Evolutionary conservation across 2,329 filamentous ascomycete genomes (phyloP), one percentile per base, ranked within the genome.

Genomic region (Sporothrix phasma): DNA sequence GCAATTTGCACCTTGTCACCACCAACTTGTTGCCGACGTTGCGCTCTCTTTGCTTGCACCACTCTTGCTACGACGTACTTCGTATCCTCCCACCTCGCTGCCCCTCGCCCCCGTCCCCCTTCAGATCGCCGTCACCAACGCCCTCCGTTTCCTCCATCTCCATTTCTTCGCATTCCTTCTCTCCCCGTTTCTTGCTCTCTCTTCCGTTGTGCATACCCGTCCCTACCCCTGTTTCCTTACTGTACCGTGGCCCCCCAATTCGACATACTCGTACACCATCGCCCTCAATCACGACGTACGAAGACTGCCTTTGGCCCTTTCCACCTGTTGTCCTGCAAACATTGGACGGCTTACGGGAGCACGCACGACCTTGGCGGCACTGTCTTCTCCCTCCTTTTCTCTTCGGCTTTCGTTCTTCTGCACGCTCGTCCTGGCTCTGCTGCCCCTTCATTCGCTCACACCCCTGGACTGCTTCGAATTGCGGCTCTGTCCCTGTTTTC

Each of bases 191-290:
- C 51, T 58, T 56, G n/a, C 17, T 39, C 59, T 37, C 46, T 62
- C 60, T 53, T 53, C 22, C 60, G 31, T 41, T 53, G 29, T 53
- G 46, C 46, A 51, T 53, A 47, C 58, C 43, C 60, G 45, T 53
- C 45, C 46, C 46, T 26, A 29, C 60, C 60, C 59, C 60, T 41
- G 45, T 15, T 24, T 15, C 46, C 60, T 34, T 53, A 37, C 19
- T 34, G 39, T 34, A 46, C 31, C 34, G 45, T 19, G 22, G n/a
- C 59, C 51, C 29, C 3, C 31, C 46, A 62, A 37, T 51, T 29
- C 46, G 19, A 62, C 59, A 62, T n/a, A n/a, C n/a, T n/a, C n/a
- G n/a, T n/a, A 62, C 51, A 51, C 59, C 19, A 62, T n/a, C n/a
- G n/a, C 59, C 46, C 31, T 62, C 46, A 22, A 10, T 41, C 43